Base-by-base conservation (phyloP, 768 basidiomycete genomes). In the Suillus ampliporus region DNA sequence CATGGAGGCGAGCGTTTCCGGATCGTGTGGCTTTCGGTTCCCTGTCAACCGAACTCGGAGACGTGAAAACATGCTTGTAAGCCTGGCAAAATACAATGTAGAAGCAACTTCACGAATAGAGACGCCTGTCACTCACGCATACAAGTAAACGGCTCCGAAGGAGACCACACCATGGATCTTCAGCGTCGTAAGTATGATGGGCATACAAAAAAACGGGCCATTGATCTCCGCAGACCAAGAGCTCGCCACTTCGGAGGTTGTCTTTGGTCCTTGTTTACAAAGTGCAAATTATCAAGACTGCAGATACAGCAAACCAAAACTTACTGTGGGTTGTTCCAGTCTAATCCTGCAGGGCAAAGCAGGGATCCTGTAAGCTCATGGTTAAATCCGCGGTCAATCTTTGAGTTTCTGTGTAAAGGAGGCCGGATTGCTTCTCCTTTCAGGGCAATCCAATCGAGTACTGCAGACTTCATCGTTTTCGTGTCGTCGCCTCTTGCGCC, bases 1-100 rank as follows among this genome's bases (percentile, higher is more conserved):
- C 57, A n/a, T 70, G 69, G 28, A 68, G 67, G 10, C 60, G 23
- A 6, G 64, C 64, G 51, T 72, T 72, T 4, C 71, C 67, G 5
- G 67, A 72, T 50, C 67, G 28, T 2, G 72, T 72, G 4, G 72
- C 72, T 53, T 67, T 72, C 19, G 59, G 52, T 48, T 70, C 71
- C 44, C 68, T 68, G 35, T 74, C 64, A 4, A 74, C 72, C 4
- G 72, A 73, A 50, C 73, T 74, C 0, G 73, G 72, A 4, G 71
- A 73, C 5, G 68, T 76, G 57, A 58, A 58, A 21, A 43, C 15
- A 11, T 43, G 57, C 26, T 58, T 58, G 19, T 37, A 58, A 15
- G 57, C 57, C 57, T 58, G 57, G 10, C 26, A 26, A 15, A 4
- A 2, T 43, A 43, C 41, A 43, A 43, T 43, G 14, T 43, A 6